phyloP scores from a whole-genome alignment of 768 basidiomycete genomes.

The Kwoniella bestiolae region DNA sequence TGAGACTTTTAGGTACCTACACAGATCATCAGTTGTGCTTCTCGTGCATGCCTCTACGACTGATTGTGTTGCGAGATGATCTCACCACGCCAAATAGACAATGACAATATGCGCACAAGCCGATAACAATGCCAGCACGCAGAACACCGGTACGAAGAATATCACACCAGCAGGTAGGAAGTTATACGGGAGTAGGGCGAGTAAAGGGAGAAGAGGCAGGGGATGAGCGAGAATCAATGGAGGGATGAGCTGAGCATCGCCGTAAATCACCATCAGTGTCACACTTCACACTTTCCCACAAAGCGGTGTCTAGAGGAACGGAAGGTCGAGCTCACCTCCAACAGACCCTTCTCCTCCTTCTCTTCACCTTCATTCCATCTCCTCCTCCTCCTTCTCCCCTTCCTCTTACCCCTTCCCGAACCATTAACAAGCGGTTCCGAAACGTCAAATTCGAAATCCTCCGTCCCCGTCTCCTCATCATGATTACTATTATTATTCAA shows the following conservation, averaged over 20 bases:
- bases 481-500: conserved; percentile 2
- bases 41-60: neutral
- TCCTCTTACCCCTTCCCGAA: neutral
- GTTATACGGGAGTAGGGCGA: conserved; percentile 49
- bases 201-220: conserved; percentile 49
- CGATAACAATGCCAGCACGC: conserved; percentile 46
- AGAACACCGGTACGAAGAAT: conserved; percentile 53
- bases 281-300: too few relatives aligned
- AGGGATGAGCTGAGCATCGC: conserved; percentile 44
- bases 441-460: conserved; percentile 24
- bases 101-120: conserved; percentile 55
- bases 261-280: neutral
- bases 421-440: conserved; percentile 28
- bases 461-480: conserved; percentile 18
- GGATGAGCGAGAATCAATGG: conserved; percentile 54
- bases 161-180: conserved; percentile 55
- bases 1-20: conserved; percentile 55
- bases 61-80: neutral
- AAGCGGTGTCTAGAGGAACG: too few relatives aligned
- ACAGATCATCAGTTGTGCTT: neutral
- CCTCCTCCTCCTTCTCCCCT: conserved; percentile 18
- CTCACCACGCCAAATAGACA: conserved; percentile 54
- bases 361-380: conserved; percentile 35
- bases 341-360: conserved; percentile 35
- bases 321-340: conserved; percentile 45